Conservation (phyloP, 495 filamentous ascomycete species). For the Aspergillus bertholletiae region DNA sequence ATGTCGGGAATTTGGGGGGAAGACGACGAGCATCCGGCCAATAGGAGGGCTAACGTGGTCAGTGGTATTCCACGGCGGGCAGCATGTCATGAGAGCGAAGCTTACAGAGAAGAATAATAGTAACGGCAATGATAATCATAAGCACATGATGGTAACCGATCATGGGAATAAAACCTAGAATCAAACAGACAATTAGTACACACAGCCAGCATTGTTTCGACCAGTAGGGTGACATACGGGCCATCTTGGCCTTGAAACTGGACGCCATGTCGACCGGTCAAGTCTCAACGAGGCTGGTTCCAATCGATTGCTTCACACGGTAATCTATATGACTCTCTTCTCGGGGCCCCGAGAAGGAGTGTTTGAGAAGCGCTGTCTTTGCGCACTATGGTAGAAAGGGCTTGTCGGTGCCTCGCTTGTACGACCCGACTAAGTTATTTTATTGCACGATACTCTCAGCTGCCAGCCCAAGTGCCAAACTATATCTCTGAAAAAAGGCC, state of each 20-base stretch:
- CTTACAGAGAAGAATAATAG: slow-evolving; percentile 95
- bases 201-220: not conserved
- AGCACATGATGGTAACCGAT: slow-evolving; percentile 98
- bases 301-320: slow-evolving; percentile 16
- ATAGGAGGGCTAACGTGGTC: slow-evolving; percentile 51
- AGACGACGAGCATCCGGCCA: slow-evolving; percentile 67
- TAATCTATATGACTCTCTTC: slow-evolving; percentile 36
- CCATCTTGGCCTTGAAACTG: slow-evolving; percentile 23
- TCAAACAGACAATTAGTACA: slow-evolving; percentile 10
- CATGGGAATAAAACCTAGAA: slow-evolving; percentile 80
- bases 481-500: not conserved
- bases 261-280: slow-evolving; percentile 27
- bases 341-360: slow-evolving; percentile 50
- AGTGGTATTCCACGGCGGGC: slow-evolving; percentile 22
- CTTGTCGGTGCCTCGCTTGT: not conserved
- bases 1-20: slow-evolving; percentile 66
- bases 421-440: not conserved
- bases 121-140: slow-evolving; percentile 92
- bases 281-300: slow-evolving; percentile 2
- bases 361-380: slow-evolving; percentile 6
- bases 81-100: slow-evolving; percentile 7
- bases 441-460: not conserved
- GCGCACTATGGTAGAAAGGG: not conserved
- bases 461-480: not conserved
- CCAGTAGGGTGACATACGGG: slow-evolving; percentile 26